These are phyloP conservation scores for Aspergillus flavus DNA, from an alignment of 2,329 filamentous ascomycete genomes.

Conservation along the genomic window DNA sequence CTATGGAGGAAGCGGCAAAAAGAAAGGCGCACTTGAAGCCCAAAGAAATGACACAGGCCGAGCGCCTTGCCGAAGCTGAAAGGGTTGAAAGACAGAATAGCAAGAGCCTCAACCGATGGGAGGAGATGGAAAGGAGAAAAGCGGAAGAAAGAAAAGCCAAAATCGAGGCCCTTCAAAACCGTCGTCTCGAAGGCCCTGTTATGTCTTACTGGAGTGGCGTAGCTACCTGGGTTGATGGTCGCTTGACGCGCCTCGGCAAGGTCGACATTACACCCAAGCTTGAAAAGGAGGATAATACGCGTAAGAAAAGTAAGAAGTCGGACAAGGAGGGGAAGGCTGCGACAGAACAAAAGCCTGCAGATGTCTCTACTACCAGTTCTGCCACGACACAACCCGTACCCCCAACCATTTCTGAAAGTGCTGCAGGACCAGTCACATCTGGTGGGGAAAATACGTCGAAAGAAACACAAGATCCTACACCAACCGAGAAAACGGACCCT, in stretches of 20 bases:
- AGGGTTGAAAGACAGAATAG: conserved; percentile 82
- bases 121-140: conserved; percentile 85
- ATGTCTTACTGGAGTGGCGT: conserved; percentile 94
- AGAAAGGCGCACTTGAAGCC: conserved; percentile 73
- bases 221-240: conserved; percentile 76
- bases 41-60: conserved; percentile 81
- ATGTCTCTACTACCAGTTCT: conserved; percentile 14
- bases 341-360: conserved; percentile 22
- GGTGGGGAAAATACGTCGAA: conserved; percentile 13
- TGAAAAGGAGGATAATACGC: conserved; percentile 53
- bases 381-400: conserved; percentile 11
- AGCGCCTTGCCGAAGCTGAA: conserved; percentile 80
- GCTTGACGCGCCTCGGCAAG: conserved; percentile 70
- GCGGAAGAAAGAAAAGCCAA: conserved; percentile 81
- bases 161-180: conserved; percentile 83
- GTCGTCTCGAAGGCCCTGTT: conserved; percentile 84
- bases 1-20: conserved; percentile 64
- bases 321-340: conserved; percentile 31
- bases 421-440: conserved; percentile 12
- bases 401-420: conserved; percentile 8
- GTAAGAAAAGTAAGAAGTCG: conserved; percentile 36
- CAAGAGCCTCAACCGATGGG: conserved; percentile 91
- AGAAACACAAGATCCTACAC: conserved; percentile 9
- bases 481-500: conserved; percentile 7
- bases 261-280: conserved; percentile 50